Percentiles rank a stretch among this genome's conserved stretches.
Conservation (phyloP, 768 basidiomycete genomes). For the Collybia sordida region DNA sequence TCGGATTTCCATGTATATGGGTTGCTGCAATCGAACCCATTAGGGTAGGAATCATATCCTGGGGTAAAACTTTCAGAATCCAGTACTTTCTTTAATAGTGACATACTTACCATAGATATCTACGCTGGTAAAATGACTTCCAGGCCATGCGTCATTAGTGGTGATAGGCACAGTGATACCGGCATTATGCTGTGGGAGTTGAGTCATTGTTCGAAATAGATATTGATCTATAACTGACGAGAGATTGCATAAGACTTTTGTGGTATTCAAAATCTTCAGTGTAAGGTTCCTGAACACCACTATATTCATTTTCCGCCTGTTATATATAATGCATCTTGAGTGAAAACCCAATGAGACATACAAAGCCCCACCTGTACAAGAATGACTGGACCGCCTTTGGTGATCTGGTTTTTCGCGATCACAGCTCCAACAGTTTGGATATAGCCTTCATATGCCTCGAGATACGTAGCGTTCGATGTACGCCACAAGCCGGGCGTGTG, state of each 20-base stretch:
- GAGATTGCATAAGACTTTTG: constrained; percentile 26
- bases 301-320: constrained; percentile 58
- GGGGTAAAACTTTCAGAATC: constrained; percentile 3
- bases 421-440: constrained; percentile 44
- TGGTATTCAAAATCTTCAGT: constrained; percentile 42
- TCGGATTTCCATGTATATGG: constrained; percentile 43
- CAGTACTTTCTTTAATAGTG: neutral
- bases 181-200: constrained; percentile 29
- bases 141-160: constrained; percentile 46
- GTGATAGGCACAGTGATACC: constrained; percentile 49
- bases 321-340: neutral
- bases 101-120: constrained; percentile 43
- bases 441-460: constrained; percentile 50
- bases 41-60: constrained; percentile 49
- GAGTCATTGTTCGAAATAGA: neutral
- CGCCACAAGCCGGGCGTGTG: constrained; percentile 47
- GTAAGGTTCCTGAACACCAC: constrained; percentile 34
- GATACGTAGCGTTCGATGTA: constrained; percentile 37
- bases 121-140: constrained; percentile 43
- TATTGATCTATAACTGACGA: constrained; percentile 23
- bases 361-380: constrained; percentile 30
- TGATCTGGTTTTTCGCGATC: constrained; percentile 54
- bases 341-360: neutral
- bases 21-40: constrained; percentile 53
- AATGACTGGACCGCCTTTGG: constrained; percentile 58